Evolutionary conservation across 108 stramenopile genomes (phyloP).

Genomic region (Tribonema minus): DNA sequence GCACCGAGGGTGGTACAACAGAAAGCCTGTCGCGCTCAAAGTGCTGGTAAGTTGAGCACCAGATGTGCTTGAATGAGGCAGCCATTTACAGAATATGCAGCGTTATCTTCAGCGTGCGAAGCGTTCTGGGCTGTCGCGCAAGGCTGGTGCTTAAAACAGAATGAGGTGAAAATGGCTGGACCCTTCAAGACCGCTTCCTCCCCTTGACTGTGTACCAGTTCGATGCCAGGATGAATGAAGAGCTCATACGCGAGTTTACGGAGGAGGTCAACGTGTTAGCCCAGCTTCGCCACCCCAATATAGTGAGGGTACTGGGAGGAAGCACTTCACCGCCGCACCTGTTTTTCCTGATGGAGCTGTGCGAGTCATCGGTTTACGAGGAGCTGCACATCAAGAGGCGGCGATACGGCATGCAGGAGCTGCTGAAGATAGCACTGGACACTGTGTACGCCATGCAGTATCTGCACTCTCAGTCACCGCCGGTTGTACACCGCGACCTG

Average conservation of each 20-base stretch:
- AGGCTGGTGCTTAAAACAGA: background rate
- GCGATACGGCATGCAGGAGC: background rate
- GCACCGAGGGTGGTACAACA: constrained; percentile 8
- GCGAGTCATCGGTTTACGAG: constrained; percentile 22
- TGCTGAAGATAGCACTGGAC: constrained; percentile 22
- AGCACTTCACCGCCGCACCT: constrained; percentile 14
- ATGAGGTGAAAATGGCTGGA: background rate
- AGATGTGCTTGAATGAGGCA: no score
- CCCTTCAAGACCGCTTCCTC: background rate
- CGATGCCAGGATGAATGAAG: constrained; percentile 22
- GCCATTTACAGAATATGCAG: no score
- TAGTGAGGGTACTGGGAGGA: constrained; percentile 23
- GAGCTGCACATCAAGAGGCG: constrained; percentile 25
- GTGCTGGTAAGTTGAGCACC: constrained; percentile 13
- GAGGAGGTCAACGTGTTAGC: constrained; percentile 29
- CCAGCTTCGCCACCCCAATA: constrained; percentile 31
- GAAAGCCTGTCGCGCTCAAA: constrained; percentile 20
- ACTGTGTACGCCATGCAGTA: constrained; percentile 47
- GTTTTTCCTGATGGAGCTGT: constrained; percentile 39
- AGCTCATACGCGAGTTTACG: constrained; percentile 22
- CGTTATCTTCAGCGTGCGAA: no score
- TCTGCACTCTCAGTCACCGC: constrained; percentile 47
- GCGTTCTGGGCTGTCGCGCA: background rate
- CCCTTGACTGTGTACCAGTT: constrained; percentile 1
- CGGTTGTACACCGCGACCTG: constrained; percentile 54